Percentiles rank a stretch among this genome's conserved stretches.
These are phyloP conservation scores for Pseudocercospora vitis DNA, from an alignment of 2,329 filamentous ascomycete species.

Conservation along the genomic window DNA sequence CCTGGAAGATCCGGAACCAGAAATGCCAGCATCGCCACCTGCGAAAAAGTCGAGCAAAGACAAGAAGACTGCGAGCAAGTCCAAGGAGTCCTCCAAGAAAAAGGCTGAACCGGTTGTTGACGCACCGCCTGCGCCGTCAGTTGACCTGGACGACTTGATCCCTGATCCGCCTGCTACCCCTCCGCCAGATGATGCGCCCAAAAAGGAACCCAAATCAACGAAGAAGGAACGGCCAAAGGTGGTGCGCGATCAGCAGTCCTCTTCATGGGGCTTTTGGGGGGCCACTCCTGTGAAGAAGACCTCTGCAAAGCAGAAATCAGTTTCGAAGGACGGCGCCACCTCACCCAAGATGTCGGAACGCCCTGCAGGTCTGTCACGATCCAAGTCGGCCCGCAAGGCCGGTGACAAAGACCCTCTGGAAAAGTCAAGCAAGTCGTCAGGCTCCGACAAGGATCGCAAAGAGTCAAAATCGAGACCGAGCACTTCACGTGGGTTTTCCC, in stretches of 20 bases:
- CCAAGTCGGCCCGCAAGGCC: conserved; percentile 57
- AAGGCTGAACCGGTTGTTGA: conserved; percentile 20
- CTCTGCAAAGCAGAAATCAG: conserved; percentile 51
- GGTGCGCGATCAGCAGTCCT: conserved; percentile 64
- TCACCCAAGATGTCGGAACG: conserved; percentile 43
- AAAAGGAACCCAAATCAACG: conserved; percentile 55
- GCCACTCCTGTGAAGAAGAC: conserved; percentile 43
- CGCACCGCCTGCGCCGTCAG: conserved; percentile 11
- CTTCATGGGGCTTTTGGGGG: conserved; percentile 72
- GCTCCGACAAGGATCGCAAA: conserved; percentile 68
- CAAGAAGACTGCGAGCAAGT: conserved; percentile 26
- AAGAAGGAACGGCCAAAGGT: conserved; percentile 78
- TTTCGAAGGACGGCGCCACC: conserved; percentile 40
- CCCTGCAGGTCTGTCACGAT: conserved; percentile 49
- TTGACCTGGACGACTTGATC: conserved; percentile 30
- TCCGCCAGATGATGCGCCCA: conserved; percentile 45
- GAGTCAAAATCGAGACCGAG: conserved; percentile 53
- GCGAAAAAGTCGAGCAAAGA: conserved; percentile 28
- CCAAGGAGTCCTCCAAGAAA: conserved; percentile 30
- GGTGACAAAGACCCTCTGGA: conserved; percentile 57
- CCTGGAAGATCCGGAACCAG: conserved; percentile 30
- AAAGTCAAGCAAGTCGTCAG: conserved; percentile 66
- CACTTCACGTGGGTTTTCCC: conserved; percentile 57
- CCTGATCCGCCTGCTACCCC: conserved; percentile 47
- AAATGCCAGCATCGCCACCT: conserved; percentile 24